Base-by-base conservation (phyloP, 257 asterid genomes). In the Sherardia arvensis region DNA sequence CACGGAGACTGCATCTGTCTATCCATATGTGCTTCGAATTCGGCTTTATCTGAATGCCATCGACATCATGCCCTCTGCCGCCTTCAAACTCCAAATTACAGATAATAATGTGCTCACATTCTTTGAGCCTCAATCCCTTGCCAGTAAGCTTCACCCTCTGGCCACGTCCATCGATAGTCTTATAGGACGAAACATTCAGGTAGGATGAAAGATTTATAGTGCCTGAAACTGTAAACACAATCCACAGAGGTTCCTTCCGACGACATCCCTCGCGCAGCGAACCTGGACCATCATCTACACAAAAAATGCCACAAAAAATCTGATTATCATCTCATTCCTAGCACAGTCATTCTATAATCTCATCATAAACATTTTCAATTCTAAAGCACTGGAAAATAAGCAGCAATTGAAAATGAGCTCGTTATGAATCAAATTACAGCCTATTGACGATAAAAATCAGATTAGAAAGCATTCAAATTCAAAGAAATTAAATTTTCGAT, bases 131-230 rank as follows among this genome's bases (percentile, higher is more conserved):
- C 70, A 91, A 76, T 34, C 96, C 98, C 77, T 91, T 91, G 28
- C 98, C 95, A 21, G 87, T 84, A 70, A 91, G 71, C 73, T 80
- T 88, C 62, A 91, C 71, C 74, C 83, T 77, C 73, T 81, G 95
- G 29, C 98, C 98, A 73, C 96, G 95, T 61, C 96, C 98, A 77
- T 91, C 98, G 33, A 91, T 74, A 53, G 94, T 88, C 81, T 86
- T 91, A 60, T 85, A 76, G 56, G 98, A 91, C 28, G 96, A 79
- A 23, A 91, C 95, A 17, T 47, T 81, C 71, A 86, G 70, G 69
- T 83, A 80, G 14, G 96, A 83, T 4, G 80, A 77, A 29, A 91
- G 96, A 59, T 84, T 80, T 67, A 91, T 84, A 69, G 84, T 82
- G 66, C 98, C 96, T 12, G 98, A 88, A 70, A 86, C 87, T 69